phyloP scores from a whole-genome alignment of 2,329 filamentous ascomycete genomes.

The Verticillium longisporum region DNA sequence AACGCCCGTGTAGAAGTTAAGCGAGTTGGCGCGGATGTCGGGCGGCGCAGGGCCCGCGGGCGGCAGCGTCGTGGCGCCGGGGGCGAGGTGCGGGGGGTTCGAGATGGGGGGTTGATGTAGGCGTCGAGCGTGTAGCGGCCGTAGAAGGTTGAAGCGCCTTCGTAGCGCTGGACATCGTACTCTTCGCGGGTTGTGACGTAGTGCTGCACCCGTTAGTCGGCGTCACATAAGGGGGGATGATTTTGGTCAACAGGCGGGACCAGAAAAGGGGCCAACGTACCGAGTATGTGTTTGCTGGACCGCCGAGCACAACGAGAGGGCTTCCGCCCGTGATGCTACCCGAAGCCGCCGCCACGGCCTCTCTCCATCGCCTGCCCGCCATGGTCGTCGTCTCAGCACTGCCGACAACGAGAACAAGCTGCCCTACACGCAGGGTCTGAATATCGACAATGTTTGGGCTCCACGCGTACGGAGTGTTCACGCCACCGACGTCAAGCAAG shows the following conservation, averaged over 20 bases:
- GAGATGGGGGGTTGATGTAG: slow-evolving; percentile 77
- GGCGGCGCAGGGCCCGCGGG: slow-evolving; percentile 60
- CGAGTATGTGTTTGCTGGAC: slow-evolving; percentile 85
- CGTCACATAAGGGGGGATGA: neutral
- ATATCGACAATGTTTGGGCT: slow-evolving; percentile 87
- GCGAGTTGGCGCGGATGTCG: slow-evolving; percentile 67
- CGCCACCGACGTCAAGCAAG: slow-evolving; percentile 79
- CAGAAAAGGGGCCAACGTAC: neutral
- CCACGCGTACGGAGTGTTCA: slow-evolving; percentile 76
- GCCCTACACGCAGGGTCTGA: slow-evolving; percentile 77
- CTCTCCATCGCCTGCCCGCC: slow-evolving; percentile 81
- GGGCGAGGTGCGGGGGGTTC: slow-evolving; percentile 59
- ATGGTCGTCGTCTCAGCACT: slow-evolving; percentile 90
- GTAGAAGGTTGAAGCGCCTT: slow-evolving; percentile 88
- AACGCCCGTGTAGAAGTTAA: slow-evolving; percentile 76
- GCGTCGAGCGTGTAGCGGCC: slow-evolving; percentile 77
- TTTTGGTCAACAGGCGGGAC: neutral
- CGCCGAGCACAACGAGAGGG: slow-evolving; percentile 76
- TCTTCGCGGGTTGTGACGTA: slow-evolving; percentile 76
- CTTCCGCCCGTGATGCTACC: slow-evolving; percentile 36
- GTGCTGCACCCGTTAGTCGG: slow-evolving; percentile 32
- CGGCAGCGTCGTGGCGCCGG: slow-evolving; percentile 32
- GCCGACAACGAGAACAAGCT: slow-evolving; percentile 75
- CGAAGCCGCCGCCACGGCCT: slow-evolving; percentile 53
- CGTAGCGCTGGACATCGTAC: slow-evolving; percentile 80